Evolutionary conservation across 306 rosid genomes (phyloP).

Genomic region (Oemleria cerasiformis): DNA sequence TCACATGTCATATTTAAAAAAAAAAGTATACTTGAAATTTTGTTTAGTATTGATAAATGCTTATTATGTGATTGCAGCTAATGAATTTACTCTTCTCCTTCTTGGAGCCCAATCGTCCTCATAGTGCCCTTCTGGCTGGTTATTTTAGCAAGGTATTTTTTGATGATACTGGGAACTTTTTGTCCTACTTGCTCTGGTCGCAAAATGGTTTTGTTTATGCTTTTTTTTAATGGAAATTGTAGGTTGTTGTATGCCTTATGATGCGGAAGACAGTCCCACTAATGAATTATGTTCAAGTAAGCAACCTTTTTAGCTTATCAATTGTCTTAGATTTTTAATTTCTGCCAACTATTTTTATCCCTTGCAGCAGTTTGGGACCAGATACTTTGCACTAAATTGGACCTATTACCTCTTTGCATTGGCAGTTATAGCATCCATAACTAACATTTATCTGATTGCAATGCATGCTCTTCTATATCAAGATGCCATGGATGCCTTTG

Average conservation of each 20-base stretch:
- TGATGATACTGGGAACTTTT: not conserved
- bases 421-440: not conserved
- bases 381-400: constrained; percentile 1
- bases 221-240: constrained; percentile 19
- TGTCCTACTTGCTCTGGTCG: not conserved
- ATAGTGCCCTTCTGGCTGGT: constrained; percentile 82
- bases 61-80: constrained; percentile 53
- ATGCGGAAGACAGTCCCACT: constrained; percentile 87
- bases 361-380: not conserved
- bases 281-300: constrained; percentile 95
- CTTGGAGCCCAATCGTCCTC: constrained; percentile 82
- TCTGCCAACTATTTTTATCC: not conserved
- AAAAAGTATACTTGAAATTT: constrained; percentile 12
- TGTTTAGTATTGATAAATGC: constrained; percentile 14
- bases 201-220: constrained; percentile 3
- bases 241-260: constrained; percentile 97
- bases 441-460: not conserved
- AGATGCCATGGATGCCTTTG: not conserved
- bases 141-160: constrained; percentile 83
- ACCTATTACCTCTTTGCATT: not conserved
- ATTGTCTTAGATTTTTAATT: constrained; percentile 12
- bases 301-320: constrained; percentile 20
- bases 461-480: not conserved
- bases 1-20: constrained; percentile 2
- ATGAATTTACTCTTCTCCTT: constrained; percentile 93